A percentile compares a stretch with the other conserved stretches of the same genome.
Conservation (phyloP, 1,284 basidiomycete species). For the Stygiomarasmius scandens region DNA sequence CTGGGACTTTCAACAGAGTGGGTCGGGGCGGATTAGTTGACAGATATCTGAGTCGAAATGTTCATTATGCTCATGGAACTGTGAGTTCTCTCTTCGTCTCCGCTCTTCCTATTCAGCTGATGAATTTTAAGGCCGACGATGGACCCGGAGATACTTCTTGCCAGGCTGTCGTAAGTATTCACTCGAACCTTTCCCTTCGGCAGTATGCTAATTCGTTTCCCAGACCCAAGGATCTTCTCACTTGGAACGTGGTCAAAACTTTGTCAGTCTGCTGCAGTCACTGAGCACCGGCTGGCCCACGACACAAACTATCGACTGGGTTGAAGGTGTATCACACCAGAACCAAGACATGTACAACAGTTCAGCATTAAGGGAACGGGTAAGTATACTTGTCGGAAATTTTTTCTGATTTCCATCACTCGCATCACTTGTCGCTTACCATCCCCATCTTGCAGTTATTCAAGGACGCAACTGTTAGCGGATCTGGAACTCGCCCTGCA, state of each 20-base stretch:
- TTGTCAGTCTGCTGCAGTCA: constrained; percentile 9
- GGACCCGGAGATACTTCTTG: constrained; percentile 15
- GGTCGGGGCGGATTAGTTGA: constrained; percentile 8
- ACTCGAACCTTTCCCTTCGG: neutral
- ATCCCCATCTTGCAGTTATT: neutral
- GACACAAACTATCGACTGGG: constrained; percentile 14
- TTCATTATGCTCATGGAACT: constrained; percentile 17
- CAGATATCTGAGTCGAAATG: constrained; percentile 7
- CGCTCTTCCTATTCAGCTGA: neutral
- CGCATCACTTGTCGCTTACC: too few relatives aligned
- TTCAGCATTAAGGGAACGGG: neutral
- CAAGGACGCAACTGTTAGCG: neutral
- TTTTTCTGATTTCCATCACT: too few relatives aligned
- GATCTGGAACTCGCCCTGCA: neutral
- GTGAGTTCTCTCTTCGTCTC: neutral
- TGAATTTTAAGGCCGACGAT: constrained; percentile 13
- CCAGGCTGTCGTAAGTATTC: constrained; percentile 8
- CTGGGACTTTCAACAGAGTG: neutral
- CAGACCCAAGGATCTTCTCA: constrained; percentile 17
- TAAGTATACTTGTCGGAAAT: neutral
- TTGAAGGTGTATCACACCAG: constrained; percentile 14
- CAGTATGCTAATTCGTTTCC: neutral
- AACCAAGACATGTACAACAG: constrained; percentile 11
- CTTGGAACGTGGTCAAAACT: constrained; percentile 16
- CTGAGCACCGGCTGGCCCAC: constrained; percentile 10